phyloP scores from a whole-genome alignment of 2,329 filamentous ascomycete species.

The Escovopsis sp. region DNA sequence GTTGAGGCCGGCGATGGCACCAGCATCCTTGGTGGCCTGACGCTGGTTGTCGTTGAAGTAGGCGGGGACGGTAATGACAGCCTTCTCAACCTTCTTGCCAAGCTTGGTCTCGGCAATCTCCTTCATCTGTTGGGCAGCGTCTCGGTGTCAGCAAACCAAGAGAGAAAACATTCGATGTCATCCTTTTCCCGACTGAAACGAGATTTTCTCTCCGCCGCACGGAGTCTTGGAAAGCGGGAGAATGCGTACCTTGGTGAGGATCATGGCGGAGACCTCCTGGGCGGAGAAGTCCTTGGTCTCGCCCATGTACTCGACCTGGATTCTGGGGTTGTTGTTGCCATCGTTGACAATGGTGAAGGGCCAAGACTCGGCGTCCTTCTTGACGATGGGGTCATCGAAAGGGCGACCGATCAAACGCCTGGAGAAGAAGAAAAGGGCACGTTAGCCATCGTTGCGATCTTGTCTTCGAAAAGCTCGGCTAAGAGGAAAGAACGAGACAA shows the following conservation, averaged over 20 bases:
- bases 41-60: slow-evolving; percentile 99
- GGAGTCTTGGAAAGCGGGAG: neutral
- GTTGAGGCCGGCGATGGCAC: slow-evolving; percentile 93
- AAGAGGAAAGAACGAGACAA: no score
- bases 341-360: slow-evolving; percentile 96
- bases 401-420: slow-evolving; percentile 96
- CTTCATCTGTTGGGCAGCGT: slow-evolving; percentile 74
- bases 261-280: slow-evolving; percentile 98
- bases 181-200: neutral
- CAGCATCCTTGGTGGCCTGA: slow-evolving; percentile 98
- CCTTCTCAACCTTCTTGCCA: slow-evolving; percentile 97
- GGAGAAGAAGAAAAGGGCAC: neutral
- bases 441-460: neutral
- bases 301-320: slow-evolving; percentile 89
- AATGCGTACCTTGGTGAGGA: slow-evolving; percentile 71
- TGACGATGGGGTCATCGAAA: slow-evolving; percentile 89
- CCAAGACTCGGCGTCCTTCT: slow-evolving; percentile 98
- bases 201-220: no score
- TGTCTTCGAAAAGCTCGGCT: no score
- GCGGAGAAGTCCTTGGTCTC: slow-evolving; percentile 94
- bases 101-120: slow-evolving; percentile 97
- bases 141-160: neutral
- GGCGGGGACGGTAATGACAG: slow-evolving; percentile 94
- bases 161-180: neutral
- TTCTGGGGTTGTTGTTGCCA: slow-evolving; percentile 72